phyloP scores from a whole-genome alignment of 768 basidiomycete genomes.

The Amanita rimosa region DNA sequence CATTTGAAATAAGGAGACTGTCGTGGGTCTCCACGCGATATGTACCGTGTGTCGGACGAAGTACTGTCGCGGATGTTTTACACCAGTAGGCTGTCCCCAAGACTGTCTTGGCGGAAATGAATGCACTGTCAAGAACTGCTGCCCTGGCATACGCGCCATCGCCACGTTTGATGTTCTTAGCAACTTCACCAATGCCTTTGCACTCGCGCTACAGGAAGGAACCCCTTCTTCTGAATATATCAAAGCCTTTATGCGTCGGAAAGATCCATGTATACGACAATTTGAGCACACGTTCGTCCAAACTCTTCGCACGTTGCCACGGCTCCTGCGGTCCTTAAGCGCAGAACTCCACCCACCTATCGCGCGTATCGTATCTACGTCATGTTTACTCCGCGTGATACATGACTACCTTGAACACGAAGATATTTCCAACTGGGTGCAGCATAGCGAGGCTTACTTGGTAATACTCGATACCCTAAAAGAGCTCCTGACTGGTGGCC shows the following conservation, averaged over 20 bases:
- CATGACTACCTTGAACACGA: conserved; percentile 20
- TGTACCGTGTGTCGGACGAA: conserved; percentile 17
- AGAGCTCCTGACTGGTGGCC: conserved; percentile 14
- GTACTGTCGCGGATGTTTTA: conserved; percentile 24
- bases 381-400: conserved; percentile 21
- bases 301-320: conserved; percentile 7
- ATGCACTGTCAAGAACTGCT: conserved; percentile 21
- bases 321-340: conserved; percentile 6
- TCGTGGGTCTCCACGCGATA: conserved; percentile 15
- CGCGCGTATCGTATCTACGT: conserved; percentile 14
- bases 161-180: conserved; percentile 22
- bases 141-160: conserved; percentile 18
- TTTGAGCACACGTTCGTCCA: conserved; percentile 7
- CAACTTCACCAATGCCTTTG: conserved; percentile 19
- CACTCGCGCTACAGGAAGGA: conserved; percentile 11
- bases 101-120: conserved; percentile 16
- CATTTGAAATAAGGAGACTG: not conserved
- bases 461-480: conserved; percentile 19
- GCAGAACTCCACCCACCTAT: conserved; percentile 11
- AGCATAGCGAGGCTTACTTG: conserved; percentile 21
- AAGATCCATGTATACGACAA: not conserved
- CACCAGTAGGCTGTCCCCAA: conserved; percentile 12
- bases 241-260: conserved; percentile 7
- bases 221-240: conserved; percentile 5
- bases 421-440: conserved; percentile 24